A percentile compares a stretch with the other conserved stretches of the same genome.
phyloP scores from a whole-genome alignment of 352 stramenopile genomes.

The Phytophthora kernoviae region DNA sequence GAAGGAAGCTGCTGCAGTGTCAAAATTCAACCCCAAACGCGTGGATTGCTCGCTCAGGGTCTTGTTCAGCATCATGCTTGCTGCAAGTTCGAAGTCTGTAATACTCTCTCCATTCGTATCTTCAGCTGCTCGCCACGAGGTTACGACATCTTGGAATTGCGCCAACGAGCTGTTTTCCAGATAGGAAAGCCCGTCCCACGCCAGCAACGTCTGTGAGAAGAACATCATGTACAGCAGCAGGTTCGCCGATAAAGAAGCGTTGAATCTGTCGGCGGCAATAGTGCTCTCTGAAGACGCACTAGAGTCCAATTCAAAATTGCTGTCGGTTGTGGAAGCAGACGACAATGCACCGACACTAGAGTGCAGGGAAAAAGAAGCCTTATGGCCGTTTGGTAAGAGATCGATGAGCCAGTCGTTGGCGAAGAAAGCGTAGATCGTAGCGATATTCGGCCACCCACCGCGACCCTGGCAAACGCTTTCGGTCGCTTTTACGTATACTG shows the following conservation, averaged over 20 bases:
- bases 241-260: constrained; percentile 31
- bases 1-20: constrained; percentile 25
- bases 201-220: constrained; percentile 37
- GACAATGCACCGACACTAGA: constrained; percentile 13
- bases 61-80: constrained; percentile 17
- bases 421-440: constrained; percentile 39
- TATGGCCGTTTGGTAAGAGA: constrained; percentile 27
- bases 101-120: neutral
- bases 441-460: constrained; percentile 36
- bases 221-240: constrained; percentile 44
- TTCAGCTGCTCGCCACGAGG: constrained; percentile 14
- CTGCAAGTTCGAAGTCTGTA: constrained; percentile 17
- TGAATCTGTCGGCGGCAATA: constrained; percentile 4
- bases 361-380: constrained; percentile 16
- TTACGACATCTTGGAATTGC: constrained; percentile 22
- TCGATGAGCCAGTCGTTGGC: constrained; percentile 39
- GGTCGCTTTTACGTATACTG: constrained; percentile 22
- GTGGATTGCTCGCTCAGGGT: constrained; percentile 26
- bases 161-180: constrained; percentile 26
- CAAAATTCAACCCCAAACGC: constrained; percentile 19
- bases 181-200: constrained; percentile 34
- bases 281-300: neutral
- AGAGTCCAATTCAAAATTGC: neutral
- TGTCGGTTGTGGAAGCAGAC: neutral
- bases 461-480: constrained; percentile 28